Conservation (phyloP, 805 yeast species). For the Kluyveromyces wickerhamii region DNA sequence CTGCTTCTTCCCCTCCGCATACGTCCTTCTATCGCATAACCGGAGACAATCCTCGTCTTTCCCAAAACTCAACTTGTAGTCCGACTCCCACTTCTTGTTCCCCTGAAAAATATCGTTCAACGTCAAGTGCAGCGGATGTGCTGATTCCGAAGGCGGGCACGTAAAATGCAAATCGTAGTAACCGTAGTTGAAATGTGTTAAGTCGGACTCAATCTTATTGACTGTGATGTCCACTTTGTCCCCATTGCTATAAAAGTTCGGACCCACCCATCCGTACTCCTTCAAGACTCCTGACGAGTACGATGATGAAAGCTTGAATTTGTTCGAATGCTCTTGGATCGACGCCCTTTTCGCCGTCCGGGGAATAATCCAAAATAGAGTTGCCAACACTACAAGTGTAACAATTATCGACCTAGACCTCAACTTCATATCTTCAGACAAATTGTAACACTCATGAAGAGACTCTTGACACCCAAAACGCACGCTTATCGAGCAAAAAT, state of each 20-base stretch:
- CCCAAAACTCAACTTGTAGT: constrained; percentile 55
- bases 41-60: constrained; percentile 58
- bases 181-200: constrained; percentile 63
- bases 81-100: constrained; percentile 71
- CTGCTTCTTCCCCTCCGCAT: constrained; percentile 40
- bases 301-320: not conserved
- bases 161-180: constrained; percentile 75
- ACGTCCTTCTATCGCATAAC: constrained; percentile 59
- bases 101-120: constrained; percentile 75
- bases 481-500: no score
- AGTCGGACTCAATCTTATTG: constrained; percentile 70
- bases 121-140: constrained; percentile 59
- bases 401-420: no score
- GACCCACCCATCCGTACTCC: constrained; percentile 21
- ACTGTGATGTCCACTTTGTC: constrained; percentile 63
- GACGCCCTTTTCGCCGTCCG: no score
- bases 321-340: no score
- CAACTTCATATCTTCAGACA: no score
- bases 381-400: no score
- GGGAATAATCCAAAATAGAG: no score
- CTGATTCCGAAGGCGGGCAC: constrained; percentile 53
- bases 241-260: constrained; percentile 37
- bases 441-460: no score
- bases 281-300: not conserved
- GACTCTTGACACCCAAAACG: no score